Evolutionary conservation across 768 basidiomycete genomes (phyloP).

Genomic region (Trichaptum fuscoviolaceum): DNA sequence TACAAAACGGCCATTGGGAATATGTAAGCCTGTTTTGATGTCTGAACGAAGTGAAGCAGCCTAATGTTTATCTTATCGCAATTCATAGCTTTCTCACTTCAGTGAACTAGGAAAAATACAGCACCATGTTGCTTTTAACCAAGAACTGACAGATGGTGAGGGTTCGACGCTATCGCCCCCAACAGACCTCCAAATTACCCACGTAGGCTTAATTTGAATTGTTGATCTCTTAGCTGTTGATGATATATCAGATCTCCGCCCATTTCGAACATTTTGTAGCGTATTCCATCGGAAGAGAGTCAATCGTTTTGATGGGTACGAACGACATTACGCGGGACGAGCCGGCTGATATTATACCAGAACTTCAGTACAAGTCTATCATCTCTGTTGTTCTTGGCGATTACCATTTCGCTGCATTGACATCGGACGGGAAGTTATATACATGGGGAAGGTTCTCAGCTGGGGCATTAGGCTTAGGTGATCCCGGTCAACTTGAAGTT

Average conservation of each 20-base stretch:
- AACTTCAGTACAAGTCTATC: conserved; percentile 68
- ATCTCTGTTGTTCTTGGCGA: conserved; percentile 91
- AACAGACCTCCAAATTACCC: conserved; percentile 59
- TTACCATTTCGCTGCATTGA: conserved; percentile 87
- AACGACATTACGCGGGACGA: conserved; percentile 36
- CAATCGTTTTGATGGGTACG: conserved; percentile 72
- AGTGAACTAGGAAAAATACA: conserved; percentile 54
- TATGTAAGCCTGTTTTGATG: conserved; percentile 46
- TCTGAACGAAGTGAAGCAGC: not conserved
- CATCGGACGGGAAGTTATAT: conserved; percentile 64
- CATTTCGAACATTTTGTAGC: conserved; percentile 79
- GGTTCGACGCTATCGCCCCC: conserved; percentile 26
- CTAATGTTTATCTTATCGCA: conserved; percentile 7
- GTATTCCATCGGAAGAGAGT: conserved; percentile 65
- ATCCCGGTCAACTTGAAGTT: conserved; percentile 47
- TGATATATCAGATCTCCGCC: conserved; percentile 62
- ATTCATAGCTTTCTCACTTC: conserved; percentile 64
- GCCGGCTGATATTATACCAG: conserved; percentile 59
- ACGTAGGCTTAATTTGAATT: conserved; percentile 44
- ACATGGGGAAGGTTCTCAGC: conserved; percentile 77
- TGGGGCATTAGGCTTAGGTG: conserved; percentile 85
- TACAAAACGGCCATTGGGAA: conserved; percentile 49
- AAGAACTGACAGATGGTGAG: conserved; percentile 21
- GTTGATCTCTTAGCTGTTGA: conserved; percentile 9
- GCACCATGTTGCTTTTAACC: conserved; percentile 38